Evolutionary conservation across 192 early-diverging fungal genomes (phyloP).

Genomic region (Haplosporangium gracile): DNA sequence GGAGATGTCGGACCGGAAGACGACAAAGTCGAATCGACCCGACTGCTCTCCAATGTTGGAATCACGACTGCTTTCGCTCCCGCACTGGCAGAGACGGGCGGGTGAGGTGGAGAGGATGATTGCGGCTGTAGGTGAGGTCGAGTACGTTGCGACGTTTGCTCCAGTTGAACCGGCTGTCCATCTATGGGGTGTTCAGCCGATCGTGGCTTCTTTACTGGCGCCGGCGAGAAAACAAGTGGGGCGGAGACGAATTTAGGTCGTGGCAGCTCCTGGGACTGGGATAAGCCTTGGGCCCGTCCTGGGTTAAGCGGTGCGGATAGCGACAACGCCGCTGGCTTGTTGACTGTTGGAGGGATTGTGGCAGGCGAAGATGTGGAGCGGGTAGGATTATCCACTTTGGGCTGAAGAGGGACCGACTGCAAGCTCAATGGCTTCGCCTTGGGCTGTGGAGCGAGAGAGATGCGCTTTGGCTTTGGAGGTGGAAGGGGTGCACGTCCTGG

Average conservation of each 20-base stretch:
- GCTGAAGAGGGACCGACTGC: conserved; percentile 25
- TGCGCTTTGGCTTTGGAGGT: conserved; percentile 52
- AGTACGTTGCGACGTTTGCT: not conserved
- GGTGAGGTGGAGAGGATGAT: conserved; percentile 19
- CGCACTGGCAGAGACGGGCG: not conserved
- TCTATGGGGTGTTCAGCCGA: conserved; percentile 21
- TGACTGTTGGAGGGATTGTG: not conserved
- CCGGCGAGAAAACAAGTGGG: not conserved
- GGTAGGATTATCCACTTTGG: conserved; percentile 17
- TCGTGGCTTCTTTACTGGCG: conserved; percentile 37
- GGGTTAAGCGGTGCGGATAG: not conserved
- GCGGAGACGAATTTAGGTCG: not conserved
- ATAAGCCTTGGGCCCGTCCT: not conserved
- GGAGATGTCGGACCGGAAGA: not conserved
- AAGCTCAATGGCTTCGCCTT: conserved; percentile 48
- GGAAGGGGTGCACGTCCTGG: conserved; percentile 11
- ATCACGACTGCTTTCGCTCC: not conserved
- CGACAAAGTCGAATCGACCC: not conserved
- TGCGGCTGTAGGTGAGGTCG: conserved; percentile 6
- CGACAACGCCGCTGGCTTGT: not conserved
- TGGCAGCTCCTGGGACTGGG: conserved; percentile 7
- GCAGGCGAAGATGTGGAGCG: conserved; percentile 5
- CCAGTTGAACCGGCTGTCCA: not conserved
- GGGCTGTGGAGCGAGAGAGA: conserved; percentile 42
- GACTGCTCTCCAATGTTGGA: conserved; percentile 6